Evolutionary conservation across 768 basidiomycete species (phyloP).

Genomic region (Melanogaster broomeanus): DNA sequence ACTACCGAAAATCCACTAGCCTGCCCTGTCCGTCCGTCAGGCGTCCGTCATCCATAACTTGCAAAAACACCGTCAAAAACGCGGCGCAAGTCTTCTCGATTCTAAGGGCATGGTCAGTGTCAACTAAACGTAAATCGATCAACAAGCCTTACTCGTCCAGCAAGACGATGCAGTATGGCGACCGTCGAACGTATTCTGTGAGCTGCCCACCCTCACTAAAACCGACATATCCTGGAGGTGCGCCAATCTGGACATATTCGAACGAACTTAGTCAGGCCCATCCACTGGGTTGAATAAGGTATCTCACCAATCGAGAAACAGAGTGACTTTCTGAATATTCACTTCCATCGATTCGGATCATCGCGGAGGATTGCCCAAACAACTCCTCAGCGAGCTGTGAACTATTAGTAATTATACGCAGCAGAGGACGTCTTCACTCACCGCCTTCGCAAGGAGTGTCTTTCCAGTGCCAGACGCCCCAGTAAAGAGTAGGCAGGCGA

Average conservation of each 20-base stretch:
- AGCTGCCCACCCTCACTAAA: slow-evolving; percentile 45
- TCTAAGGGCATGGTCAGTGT: background rate
- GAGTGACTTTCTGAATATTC: slow-evolving; percentile 47
- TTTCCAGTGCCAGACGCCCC: slow-evolving; percentile 41
- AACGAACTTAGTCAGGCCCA: background rate
- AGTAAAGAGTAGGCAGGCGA: slow-evolving; percentile 47
- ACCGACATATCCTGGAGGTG: slow-evolving; percentile 43
- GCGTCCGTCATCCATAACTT: slow-evolving; percentile 47
- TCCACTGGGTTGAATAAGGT: background rate
- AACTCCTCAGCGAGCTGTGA: slow-evolving; percentile 42
- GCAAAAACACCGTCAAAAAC: slow-evolving; percentile 46
- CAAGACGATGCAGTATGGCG: slow-evolving; percentile 38
- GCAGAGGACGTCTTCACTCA: slow-evolving; percentile 18
- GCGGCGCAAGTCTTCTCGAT: slow-evolving; percentile 47
- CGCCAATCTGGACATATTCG: slow-evolving; percentile 25
- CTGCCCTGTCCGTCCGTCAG: slow-evolving; percentile 40
- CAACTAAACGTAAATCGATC: background rate
- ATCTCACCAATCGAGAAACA: slow-evolving; percentile 37
- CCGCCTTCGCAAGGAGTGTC: slow-evolving; percentile 36
- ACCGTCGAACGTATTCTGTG: slow-evolving; percentile 44
- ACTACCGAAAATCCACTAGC: slow-evolving; percentile 9
- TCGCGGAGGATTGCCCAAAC: slow-evolving; percentile 43
- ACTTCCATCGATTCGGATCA: slow-evolving; percentile 48
- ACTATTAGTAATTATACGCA: slow-evolving; percentile 13
- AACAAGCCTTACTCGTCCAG: slow-evolving; percentile 22